phyloP scores from a whole-genome alignment of 2,329 filamentous ascomycete genomes.

The Tolypocladium nubicola region DNA sequence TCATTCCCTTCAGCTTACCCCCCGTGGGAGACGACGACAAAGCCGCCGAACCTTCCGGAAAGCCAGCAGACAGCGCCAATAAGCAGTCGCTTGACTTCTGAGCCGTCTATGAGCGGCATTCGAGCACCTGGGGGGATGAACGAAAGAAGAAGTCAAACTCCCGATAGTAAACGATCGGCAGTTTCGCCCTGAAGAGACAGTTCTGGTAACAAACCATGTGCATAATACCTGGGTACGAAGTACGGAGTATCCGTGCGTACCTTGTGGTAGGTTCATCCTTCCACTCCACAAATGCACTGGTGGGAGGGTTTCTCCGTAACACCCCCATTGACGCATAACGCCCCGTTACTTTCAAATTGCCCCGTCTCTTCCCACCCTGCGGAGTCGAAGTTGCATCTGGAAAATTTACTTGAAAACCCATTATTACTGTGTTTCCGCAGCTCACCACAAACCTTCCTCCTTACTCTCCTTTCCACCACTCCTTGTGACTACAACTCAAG shows the following conservation, averaged over 20 bases:
- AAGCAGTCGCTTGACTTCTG: slow-evolving; percentile 63
- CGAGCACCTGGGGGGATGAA: too few relatives aligned
- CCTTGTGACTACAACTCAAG: not conserved
- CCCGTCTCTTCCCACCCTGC: not conserved
- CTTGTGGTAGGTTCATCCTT: too few relatives aligned
- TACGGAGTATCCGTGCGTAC: too few relatives aligned
- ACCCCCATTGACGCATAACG: not conserved
- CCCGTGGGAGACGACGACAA: slow-evolving; percentile 65
- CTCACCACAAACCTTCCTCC: not conserved
- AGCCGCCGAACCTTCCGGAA: slow-evolving; percentile 20
- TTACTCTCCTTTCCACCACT: not conserved
- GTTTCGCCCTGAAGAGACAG: not conserved
- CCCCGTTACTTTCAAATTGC: not conserved
- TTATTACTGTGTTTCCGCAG: not conserved
- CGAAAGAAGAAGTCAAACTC: not conserved
- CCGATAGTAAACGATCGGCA: not conserved
- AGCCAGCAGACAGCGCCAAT: slow-evolving; percentile 44
- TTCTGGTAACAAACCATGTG: not conserved
- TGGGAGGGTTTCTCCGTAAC: too few relatives aligned
- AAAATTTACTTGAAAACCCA: not conserved
- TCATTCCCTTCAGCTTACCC: slow-evolving; percentile 82
- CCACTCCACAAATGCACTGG: too few relatives aligned
- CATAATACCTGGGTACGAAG: too few relatives aligned
- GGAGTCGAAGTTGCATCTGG: not conserved
- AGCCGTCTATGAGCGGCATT: slow-evolving; percentile 8